Percentiles rank a stretch among this genome's conserved stretches.
Conservation (phyloP, 2,329 filamentous ascomycete genomes). For the Diaporthe destruens region DNA sequence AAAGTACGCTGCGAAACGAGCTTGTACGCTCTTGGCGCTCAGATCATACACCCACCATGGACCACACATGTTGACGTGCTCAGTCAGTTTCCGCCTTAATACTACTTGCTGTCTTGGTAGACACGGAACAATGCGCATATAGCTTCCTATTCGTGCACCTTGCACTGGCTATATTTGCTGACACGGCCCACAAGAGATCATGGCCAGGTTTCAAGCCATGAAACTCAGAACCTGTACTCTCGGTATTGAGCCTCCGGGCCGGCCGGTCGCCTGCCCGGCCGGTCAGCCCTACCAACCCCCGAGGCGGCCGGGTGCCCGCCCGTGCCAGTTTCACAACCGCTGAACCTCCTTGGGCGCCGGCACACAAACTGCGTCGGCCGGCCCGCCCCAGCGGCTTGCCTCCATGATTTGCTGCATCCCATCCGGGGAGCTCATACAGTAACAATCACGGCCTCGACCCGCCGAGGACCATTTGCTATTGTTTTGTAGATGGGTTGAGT, state of each 20-base stretch:
- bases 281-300: neutral
- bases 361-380: neutral
- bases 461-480: neutral
- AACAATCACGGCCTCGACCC: neutral
- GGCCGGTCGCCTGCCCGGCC: neutral
- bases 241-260: neutral
- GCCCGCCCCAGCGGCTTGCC: neutral
- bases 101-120: neutral
- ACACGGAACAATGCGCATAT: neutral
- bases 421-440: neutral
- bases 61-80: no score
- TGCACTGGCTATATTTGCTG: neutral
- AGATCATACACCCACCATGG: neutral
- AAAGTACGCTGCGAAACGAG: neutral
- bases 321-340: neutral
- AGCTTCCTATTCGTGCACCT: neutral
- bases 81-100: no score
- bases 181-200: neutral
- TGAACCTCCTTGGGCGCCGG: neutral
- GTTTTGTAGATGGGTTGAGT: neutral
- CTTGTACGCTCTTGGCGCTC: neutral
- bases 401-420: neutral
- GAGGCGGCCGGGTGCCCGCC: neutral
- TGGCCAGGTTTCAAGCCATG: neutral
- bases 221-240: neutral